Evolutionary conservation across 495 filamentous ascomycete species (phyloP).

Genomic region (Tuber melanosporum): DNA sequence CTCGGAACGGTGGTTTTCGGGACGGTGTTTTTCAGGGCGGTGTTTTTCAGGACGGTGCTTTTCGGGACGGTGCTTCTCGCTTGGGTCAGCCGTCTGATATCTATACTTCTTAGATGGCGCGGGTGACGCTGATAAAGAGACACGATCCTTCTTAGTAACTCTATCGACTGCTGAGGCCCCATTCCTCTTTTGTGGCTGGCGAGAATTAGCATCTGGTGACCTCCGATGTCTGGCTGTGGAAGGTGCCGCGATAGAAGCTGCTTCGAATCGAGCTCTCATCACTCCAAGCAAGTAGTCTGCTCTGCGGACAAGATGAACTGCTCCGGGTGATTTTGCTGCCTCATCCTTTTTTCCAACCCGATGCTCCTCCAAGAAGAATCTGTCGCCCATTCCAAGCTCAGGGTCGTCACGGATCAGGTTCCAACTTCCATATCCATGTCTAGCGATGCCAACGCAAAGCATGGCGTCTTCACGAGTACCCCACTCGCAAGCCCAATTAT

Average conservation of each 20-base stretch:
- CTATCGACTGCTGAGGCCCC: constrained; percentile 33
- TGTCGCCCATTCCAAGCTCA: constrained; percentile 78
- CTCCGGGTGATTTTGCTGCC: constrained; percentile 81
- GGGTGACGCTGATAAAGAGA: constrained; percentile 56
- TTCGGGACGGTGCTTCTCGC: neutral
- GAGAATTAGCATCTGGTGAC: constrained; percentile 43
- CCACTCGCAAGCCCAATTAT: constrained; percentile 79
- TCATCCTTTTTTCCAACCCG: constrained; percentile 96
- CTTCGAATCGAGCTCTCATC: constrained; percentile 55
- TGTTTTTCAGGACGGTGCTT: neutral
- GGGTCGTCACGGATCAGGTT: constrained; percentile 82
- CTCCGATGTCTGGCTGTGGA: constrained; percentile 46
- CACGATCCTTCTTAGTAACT: constrained; percentile 46
- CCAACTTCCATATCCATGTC: constrained; percentile 94
- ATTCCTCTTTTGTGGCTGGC: constrained; percentile 32
- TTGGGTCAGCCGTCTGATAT: constrained; percentile 42
- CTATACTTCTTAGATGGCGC: constrained; percentile 49
- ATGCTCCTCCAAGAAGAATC: constrained; percentile 95
- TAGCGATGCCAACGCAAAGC: constrained; percentile 85
- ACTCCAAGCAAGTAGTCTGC: constrained; percentile 92
- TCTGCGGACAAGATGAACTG: constrained; percentile 89
- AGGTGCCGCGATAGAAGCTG: constrained; percentile 12
- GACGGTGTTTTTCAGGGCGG: constrained; percentile 9
- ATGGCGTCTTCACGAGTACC: constrained; percentile 91
- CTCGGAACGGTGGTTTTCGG: constrained; percentile 20